Evolutionary conservation across 2,329 filamentous ascomycete genomes (phyloP).

Genomic region (Samsoniella hepiali): DNA sequence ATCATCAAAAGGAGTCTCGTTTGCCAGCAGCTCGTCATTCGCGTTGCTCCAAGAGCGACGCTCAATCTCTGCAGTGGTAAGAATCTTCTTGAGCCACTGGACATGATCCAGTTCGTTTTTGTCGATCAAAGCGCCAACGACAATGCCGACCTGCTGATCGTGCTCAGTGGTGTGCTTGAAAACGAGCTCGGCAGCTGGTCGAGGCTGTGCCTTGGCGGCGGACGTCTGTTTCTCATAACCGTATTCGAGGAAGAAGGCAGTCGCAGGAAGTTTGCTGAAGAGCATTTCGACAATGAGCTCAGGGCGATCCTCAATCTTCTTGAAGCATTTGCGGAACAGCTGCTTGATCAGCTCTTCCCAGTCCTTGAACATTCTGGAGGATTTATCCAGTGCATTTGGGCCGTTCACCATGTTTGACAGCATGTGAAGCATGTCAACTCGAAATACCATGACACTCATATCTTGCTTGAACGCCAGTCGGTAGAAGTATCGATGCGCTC

Average conservation of each 20-base stretch:
- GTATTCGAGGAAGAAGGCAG: constrained; percentile 83
- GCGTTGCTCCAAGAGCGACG: constrained; percentile 74
- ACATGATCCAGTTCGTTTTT: constrained; percentile 72
- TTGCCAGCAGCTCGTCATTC: constrained; percentile 54
- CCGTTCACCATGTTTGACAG: constrained; percentile 92
- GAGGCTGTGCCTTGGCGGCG: constrained; percentile 55
- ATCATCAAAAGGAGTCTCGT: constrained; percentile 35
- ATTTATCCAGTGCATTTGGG: constrained; percentile 68
- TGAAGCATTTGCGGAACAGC: constrained; percentile 74
- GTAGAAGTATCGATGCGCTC: constrained; percentile 91
- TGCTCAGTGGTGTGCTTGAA: constrained; percentile 69
- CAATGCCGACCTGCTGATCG: constrained; percentile 73
- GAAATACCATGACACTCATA: constrained; percentile 81
- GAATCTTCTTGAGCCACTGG: constrained; percentile 74
- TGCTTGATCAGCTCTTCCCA: constrained; percentile 90
- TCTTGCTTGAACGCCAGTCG: constrained; percentile 94
- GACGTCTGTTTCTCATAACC: constrained; percentile 83
- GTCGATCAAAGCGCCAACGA: constrained; percentile 75
- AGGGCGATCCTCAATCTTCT: constrained; percentile 80
- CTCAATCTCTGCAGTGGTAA: constrained; percentile 67
- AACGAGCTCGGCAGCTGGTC: constrained; percentile 76
- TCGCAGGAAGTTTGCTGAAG: constrained; percentile 86
- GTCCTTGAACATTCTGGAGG: constrained; percentile 69
- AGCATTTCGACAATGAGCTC: constrained; percentile 87
- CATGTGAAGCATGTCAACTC: constrained; percentile 84